A percentile compares a stretch with the other conserved stretches of the same genome.
Conservation (phyloP, 352 stramenopile species). For the Globisporangium apiculatum region DNA sequence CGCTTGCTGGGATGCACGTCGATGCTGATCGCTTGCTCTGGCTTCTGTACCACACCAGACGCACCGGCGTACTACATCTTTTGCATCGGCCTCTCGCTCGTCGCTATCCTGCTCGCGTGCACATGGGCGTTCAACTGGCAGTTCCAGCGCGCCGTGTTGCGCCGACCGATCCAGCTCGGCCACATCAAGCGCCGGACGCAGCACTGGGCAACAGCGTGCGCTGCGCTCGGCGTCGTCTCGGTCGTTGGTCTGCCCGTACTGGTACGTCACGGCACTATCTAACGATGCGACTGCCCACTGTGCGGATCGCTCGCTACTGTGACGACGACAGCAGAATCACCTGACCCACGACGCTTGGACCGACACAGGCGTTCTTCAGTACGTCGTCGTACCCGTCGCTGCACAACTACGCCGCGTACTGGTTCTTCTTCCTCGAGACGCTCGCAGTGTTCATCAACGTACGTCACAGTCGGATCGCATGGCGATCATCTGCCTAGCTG, state of each 20-base stretch:
- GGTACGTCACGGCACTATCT: conserved; percentile 10
- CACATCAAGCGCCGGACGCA: conserved; percentile 21
- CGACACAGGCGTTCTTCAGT: conserved; percentile 45
- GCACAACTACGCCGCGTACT: conserved; percentile 58
- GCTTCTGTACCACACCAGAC: conserved; percentile 12
- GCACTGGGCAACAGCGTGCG: conserved; percentile 13
- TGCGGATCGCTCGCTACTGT: neutral
- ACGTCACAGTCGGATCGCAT: conserved; percentile 7
- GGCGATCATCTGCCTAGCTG: too few species aligned
- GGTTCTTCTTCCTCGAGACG: conserved; percentile 62
- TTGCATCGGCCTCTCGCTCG: conserved; percentile 36
- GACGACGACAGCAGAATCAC: too few species aligned
- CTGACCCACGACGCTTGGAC: neutral
- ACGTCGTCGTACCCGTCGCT: conserved; percentile 43
- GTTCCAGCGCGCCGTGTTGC: conserved; percentile 35
- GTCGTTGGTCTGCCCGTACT: conserved; percentile 45
- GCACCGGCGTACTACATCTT: conserved; percentile 61
- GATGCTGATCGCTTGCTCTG: neutral
- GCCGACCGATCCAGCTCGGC: conserved; percentile 23
- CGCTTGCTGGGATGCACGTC: neutral
- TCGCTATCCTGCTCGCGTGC: conserved; percentile 30
- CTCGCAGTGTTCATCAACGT: conserved; percentile 56
- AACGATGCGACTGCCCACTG: neutral
- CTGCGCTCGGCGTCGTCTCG: conserved; percentile 28
- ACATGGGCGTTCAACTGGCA: conserved; percentile 57